Evolutionary conservation across 1,139 yeast species (phyloP), one percentile per base, ranked within the genome.

Genomic region (Lodderomyces beijingensis): DNA sequence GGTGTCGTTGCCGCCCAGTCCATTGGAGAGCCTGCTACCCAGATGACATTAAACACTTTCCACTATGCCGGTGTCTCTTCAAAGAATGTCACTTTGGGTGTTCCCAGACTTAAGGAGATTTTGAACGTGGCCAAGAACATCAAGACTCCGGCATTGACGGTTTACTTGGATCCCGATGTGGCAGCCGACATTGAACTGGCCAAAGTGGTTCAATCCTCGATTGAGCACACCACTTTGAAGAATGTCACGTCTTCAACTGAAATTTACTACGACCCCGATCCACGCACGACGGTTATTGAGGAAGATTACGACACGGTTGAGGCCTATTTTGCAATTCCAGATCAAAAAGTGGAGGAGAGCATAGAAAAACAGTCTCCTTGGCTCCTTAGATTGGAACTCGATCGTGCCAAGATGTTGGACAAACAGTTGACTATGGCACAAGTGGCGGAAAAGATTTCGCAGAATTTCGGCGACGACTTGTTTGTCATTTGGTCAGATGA

Each of bases 51-150:
- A 65, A 91, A 91, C 58, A 91, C 99, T 49, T 93, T 93, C 95
- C 99, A 93, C 72, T 93, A 89, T 72, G 99, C 99, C 19, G 99
- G 99, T 84, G 98, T 93, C 42, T 91, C 97, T 25, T 89, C 97
- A 8, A 93, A 91, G 80, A 93, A 93, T 61, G 98, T 93, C 40
- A 93, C 99, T 4, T 78, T 94, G 50, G 99, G 99, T 77, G 98
- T 93, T 55, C 99, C 99, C 46, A 94, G 99, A 74, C 76, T 93
- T 62, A 93, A 93, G 77, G 99, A 93, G 71, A 93, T 93, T 77
- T 77, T 93, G 61, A 91, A 91, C 59, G 98, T 93, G 45, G 98
- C 99, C 13, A 93, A 91, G 68, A 89, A 86, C 51, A 88, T 91
- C 72, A 91, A 89, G 62, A 93, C 99, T n/a, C 99, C 99, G 13